phyloP scores from a whole-genome alignment of 768 basidiomycete genomes.

The Kwoniella mangroviensis region DNA sequence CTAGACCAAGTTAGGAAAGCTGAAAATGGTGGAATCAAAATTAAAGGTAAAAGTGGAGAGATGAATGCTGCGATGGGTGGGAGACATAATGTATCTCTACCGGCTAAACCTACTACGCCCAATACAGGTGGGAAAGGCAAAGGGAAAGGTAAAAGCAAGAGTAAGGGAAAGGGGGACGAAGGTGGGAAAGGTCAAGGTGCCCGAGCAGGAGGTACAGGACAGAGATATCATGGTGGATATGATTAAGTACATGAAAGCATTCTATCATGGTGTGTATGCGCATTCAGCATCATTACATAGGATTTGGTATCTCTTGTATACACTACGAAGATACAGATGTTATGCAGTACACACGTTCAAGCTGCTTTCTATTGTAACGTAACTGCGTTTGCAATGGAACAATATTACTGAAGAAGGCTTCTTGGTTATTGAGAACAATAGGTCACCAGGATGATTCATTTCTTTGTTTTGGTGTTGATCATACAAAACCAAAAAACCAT shows the following conservation, averaged over 20 bases:
- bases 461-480: neutral
- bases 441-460: neutral
- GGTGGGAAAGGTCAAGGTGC: conserved; percentile 80
- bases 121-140: conserved; percentile 12
- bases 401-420: too few relatives aligned
- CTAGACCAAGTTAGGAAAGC: conserved; percentile 34
- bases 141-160: conserved; percentile 14
- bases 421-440: neutral
- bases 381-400: too few relatives aligned
- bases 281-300: neutral
- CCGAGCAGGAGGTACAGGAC: conserved; percentile 6
- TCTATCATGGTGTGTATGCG: neutral
- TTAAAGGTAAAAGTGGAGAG: conserved; percentile 13
- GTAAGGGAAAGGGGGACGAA: conserved; percentile 70
- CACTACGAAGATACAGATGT: too few relatives aligned
- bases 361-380: too few relatives aligned
- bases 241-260: neutral
- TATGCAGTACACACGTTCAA: too few relatives aligned
- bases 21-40: conserved; percentile 15
- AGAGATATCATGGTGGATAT: conserved; percentile 40
- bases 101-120: neutral
- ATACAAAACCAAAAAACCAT: too few relatives aligned
- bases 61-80: conserved; percentile 10
- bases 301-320: too few relatives aligned
- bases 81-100: neutral